Conservation (phyloP, 2,329 filamentous ascomycete species). For the Colletotrichum somersetense region DNA sequence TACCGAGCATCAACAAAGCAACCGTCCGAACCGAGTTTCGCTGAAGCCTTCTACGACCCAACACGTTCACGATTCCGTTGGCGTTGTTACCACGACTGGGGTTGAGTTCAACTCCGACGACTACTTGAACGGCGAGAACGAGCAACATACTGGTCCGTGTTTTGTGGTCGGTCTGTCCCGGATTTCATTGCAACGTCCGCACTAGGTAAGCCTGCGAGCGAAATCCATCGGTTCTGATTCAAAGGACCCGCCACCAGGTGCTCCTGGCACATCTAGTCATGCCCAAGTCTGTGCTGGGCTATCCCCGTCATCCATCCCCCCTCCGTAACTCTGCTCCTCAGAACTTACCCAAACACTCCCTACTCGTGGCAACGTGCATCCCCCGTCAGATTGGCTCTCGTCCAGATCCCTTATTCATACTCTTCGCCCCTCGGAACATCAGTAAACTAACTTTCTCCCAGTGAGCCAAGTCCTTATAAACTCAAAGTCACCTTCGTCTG, state of each 20-base stretch:
- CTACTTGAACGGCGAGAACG: conserved; percentile 26
- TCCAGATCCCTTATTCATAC: conserved; percentile 18
- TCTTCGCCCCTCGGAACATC: conserved; percentile 21
- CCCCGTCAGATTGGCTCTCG: conserved; percentile 8
- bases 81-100: neutral
- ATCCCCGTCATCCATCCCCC: conserved; percentile 23
- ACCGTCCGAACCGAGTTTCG: neutral
- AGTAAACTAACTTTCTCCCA: conserved; percentile 29
- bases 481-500: conserved; percentile 40
- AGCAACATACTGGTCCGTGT: conserved; percentile 40
- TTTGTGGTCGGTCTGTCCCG: conserved; percentile 34
- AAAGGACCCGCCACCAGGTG: conserved; percentile 38
- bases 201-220: conserved; percentile 39
- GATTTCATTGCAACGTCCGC: conserved; percentile 31
- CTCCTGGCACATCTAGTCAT: conserved; percentile 40
- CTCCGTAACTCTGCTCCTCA: conserved; percentile 24
- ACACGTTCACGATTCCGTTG: neutral
- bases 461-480: conserved; percentile 31
- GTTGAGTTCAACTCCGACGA: conserved; percentile 5
- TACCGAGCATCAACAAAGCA: conserved; percentile 6
- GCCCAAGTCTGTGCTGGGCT: conserved; percentile 23
- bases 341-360: conserved; percentile 34
- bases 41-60: neutral
- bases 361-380: conserved; percentile 36
- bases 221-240: conserved; percentile 34